Evolutionary conservation across 108 stramenopile genomes (phyloP), one percentile per base, ranked within the genome.

Genomic region (Fragilaria crotonensis): DNA sequence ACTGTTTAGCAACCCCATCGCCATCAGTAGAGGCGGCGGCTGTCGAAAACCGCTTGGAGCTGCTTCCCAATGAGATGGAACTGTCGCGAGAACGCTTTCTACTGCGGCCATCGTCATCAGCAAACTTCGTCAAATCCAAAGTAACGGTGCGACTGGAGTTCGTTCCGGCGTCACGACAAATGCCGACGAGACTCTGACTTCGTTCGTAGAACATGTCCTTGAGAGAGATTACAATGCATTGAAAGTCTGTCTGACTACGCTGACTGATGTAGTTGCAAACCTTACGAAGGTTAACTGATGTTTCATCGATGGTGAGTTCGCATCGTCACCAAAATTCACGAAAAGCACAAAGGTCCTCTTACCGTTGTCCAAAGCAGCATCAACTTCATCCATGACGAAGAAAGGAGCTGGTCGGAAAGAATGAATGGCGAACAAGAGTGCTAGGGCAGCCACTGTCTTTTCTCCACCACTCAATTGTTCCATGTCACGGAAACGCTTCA

Each of bases 391-490:
- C 96, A 97, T 95, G 30, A 97, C 94, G 63, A 99, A 95, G 83
- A 99, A 97, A 5, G 96, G 96, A 22, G 96, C 94, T 5, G 93
- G 93, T 30, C 79, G 87, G 62, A 77, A 98, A 25, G 89, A 88
- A 71, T 99, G 97, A 52, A 99, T 96, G 33, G 97, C 96, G 79
- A 99, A 99, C 48, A 99, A 72, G 5, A 99, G 82, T 0, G 97
- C 96, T 11, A 99, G 77, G 19, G 98, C 95, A 2, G 99, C 99
- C 0, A 99, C 91, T 25, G 99, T 99, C 72, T 97, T 96, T 76
- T 99, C 99, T 19, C 99, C 99, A n/a, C 99, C 99, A 56, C 94
- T 95, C 20, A 99, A 83, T 70, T 98, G 97, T 36, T 97, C 96
- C 96, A 99, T 98, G 55, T 99, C 98, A 33, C 98, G 82, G 74